Conservation (phyloP, 805 yeast genomes). For the Starmerella bombicola region DNA sequence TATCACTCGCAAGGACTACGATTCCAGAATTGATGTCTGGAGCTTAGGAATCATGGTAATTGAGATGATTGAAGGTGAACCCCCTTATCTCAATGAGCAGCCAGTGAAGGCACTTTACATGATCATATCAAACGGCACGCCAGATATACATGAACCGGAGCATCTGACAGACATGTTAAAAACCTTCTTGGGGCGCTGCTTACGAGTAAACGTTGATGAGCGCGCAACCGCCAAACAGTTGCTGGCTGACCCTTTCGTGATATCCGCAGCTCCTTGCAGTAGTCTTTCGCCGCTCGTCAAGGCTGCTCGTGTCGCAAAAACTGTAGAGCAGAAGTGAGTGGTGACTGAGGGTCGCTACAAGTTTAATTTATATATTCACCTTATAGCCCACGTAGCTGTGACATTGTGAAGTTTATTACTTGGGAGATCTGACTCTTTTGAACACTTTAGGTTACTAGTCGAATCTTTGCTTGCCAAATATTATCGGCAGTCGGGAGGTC, state of each 20-base stretch:
- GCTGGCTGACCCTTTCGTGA: slow-evolving; percentile 47
- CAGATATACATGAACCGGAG: slow-evolving; percentile 80
- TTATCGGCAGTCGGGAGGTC: no score
- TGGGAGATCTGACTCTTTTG: no score
- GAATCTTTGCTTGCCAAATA: no score
- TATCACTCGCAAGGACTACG: slow-evolving; percentile 86
- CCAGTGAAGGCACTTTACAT: slow-evolving; percentile 87
- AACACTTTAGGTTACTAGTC: no score
- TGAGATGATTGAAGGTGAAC: slow-evolving; percentile 98
- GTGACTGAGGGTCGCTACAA: no score
- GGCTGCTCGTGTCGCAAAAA: slow-evolving; percentile 25
- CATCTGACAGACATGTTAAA: slow-evolving; percentile 53
- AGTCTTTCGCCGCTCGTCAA: slow-evolving; percentile 29
- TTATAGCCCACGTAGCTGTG: no score
- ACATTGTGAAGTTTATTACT: no score
- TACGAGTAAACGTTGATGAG: slow-evolving; percentile 70
- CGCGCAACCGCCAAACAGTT: slow-evolving; percentile 70
- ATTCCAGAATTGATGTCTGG: slow-evolving; percentile 96
- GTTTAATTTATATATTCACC: no score
- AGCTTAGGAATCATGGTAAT: slow-evolving; percentile 95
- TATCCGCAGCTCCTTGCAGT: slow-evolving; percentile 25
- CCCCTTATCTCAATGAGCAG: slow-evolving; percentile 92
- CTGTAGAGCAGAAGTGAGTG: slow-evolving; percentile 20
- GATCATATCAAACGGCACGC: slow-evolving; percentile 95
- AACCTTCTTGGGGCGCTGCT: slow-evolving; percentile 59